Evolutionary conservation across 2,329 filamentous ascomycete genomes (phyloP).

Genomic region (Hypoxylon sp.): DNA sequence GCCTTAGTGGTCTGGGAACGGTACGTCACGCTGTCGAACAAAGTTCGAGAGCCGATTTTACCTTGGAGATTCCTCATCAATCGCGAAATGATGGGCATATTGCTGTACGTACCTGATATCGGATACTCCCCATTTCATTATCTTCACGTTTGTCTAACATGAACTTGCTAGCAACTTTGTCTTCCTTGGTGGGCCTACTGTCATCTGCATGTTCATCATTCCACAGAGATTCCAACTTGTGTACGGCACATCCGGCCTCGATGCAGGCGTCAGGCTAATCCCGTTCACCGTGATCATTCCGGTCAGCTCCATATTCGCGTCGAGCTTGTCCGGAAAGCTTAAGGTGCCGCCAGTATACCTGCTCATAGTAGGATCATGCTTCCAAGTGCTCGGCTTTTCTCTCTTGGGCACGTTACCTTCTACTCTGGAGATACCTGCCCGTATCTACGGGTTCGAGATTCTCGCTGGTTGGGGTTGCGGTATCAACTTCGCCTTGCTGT

Average conservation of each 20-base stretch:
- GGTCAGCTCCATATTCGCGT: conserved; percentile 20
- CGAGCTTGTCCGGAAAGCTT: conserved; percentile 15
- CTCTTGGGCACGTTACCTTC: conserved; percentile 22
- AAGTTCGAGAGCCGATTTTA: conserved; percentile 36
- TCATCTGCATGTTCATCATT: conserved; percentile 33
- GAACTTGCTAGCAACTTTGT: conserved; percentile 27
- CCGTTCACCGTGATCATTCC: conserved; percentile 35
- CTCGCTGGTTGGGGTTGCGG: conserved; percentile 36
- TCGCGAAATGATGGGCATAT: conserved; percentile 39
- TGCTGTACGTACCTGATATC: conserved; percentile 29
- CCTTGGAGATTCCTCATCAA: conserved; percentile 40
- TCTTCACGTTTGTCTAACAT: conserved; percentile 9
- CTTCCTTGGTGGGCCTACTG: conserved; percentile 23
- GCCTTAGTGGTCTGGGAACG: conserved; percentile 35
- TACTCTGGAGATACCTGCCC: conserved; percentile 12
- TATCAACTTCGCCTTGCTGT: conserved; percentile 29
- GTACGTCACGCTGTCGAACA: conserved; percentile 28
- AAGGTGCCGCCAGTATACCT: conserved; percentile 37
- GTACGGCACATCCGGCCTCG: conserved; percentile 32
- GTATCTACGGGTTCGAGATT: conserved; percentile 34
- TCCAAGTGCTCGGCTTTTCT: conserved; percentile 39
- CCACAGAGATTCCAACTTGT: conserved; percentile 42
- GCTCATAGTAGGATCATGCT: conserved; percentile 16
- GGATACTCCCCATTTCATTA: background rate
- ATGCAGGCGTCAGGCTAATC: conserved; percentile 39